These are phyloP conservation scores for Apiospora rasikravindrae DNA, from an alignment of 2,329 filamentous ascomycete species.

Conservation along the genomic window DNA sequence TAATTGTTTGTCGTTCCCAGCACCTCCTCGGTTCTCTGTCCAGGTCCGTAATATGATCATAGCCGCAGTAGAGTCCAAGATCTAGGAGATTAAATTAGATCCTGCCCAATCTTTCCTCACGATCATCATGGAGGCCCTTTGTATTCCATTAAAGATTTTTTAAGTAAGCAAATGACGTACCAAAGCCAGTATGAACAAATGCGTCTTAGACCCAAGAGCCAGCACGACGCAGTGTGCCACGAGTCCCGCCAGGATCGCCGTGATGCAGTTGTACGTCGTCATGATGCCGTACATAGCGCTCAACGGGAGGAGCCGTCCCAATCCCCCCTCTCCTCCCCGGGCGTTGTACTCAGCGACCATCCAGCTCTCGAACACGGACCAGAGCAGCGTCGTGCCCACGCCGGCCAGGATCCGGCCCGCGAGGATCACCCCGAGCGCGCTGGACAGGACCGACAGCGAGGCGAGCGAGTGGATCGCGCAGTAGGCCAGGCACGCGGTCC, in stretches of 20 bases:
- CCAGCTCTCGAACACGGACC: constrained; percentile 66
- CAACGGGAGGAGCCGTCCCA: constrained; percentile 34
- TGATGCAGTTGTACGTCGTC: constrained; percentile 56
- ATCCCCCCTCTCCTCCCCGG: not conserved
- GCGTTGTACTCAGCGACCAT: constrained; percentile 58
- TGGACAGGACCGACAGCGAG: constrained; percentile 52
- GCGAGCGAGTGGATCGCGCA: constrained; percentile 59
- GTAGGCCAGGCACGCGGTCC: constrained; percentile 58
- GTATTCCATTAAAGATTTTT: too few relatives aligned
- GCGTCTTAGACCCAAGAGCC: constrained; percentile 50
- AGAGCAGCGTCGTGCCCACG: constrained; percentile 60
- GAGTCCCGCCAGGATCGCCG: constrained; percentile 57
- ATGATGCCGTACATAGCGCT: constrained; percentile 56
- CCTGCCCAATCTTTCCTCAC: not conserved
- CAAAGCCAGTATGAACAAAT: constrained; percentile 48
- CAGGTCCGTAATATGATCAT: constrained; percentile 38
- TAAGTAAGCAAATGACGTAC: not conserved
- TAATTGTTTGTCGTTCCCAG: not conserved
- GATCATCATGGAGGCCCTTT: not conserved
- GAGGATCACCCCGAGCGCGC: constrained; percentile 49
- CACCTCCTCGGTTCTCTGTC: constrained; percentile 33
- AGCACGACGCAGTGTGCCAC: constrained; percentile 54
- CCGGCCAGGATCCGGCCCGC: constrained; percentile 60
- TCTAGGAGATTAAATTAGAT: constrained; percentile 26
- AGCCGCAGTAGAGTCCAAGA: constrained; percentile 33